Conservation (phyloP, 176 grass and related monocot species). For the Cymbopogon citratus region DNA sequence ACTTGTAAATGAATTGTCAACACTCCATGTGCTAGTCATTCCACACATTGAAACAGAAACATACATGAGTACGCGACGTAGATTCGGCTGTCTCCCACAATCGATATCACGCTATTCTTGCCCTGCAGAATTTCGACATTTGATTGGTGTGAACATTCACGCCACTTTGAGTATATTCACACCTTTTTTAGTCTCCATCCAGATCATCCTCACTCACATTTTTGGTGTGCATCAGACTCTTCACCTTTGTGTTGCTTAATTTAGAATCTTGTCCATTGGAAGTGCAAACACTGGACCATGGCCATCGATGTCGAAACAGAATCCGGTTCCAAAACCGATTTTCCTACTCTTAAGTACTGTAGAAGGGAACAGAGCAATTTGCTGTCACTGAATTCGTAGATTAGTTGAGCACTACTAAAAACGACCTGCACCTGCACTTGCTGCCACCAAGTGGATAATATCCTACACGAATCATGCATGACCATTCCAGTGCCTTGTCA, state of each 20-base stretch:
- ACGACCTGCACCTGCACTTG: neutral
- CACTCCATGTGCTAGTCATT: neutral
- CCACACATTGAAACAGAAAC: neutral
- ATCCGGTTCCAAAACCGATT: neutral
- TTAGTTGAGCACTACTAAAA: conserved; percentile 8
- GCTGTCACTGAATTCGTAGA: conserved; percentile 2
- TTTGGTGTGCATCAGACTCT: neutral
- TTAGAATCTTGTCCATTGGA: neutral
- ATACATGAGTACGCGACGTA: neutral
- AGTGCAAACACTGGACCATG: neutral
- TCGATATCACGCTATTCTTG: neutral
- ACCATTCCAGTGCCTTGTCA: neutral
- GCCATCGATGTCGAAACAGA: neutral
- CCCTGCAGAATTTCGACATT: neutral
- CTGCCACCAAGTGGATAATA: neutral
- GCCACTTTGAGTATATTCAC: neutral
- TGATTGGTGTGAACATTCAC: neutral
- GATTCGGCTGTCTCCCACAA: neutral
- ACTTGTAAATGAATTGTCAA: neutral
- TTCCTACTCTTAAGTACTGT: neutral
- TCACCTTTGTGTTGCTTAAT: neutral
- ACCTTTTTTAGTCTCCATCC: neutral
- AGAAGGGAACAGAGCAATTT: neutral
- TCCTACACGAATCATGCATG: neutral
- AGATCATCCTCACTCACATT: neutral